Percentiles rank a stretch among this genome's conserved stretches.
These are phyloP conservation scores for Polyporus tsugae DNA, from an alignment of 1,284 basidiomycete species.

Conservation along the genomic window DNA sequence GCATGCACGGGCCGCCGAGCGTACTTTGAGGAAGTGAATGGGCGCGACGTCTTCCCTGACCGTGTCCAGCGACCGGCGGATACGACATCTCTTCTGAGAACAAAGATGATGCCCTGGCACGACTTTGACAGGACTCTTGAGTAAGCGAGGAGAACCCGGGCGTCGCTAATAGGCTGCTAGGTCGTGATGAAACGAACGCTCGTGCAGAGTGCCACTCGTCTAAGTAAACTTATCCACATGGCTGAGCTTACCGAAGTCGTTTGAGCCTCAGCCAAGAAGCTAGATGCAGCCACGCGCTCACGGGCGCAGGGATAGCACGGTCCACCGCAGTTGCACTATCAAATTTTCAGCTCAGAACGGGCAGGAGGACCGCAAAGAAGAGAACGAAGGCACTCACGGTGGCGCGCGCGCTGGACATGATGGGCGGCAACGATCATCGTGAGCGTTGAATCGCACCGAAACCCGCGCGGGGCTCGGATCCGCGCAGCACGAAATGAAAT, in stretches of 20 bases:
- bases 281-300: neutral
- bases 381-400: conserved; percentile 7
- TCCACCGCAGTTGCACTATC: neutral
- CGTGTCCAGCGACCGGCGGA: neutral
- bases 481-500: neutral
- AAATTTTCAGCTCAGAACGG: neutral
- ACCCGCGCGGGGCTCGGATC: neutral
- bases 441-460: conserved; percentile 6
- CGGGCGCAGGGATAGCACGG: neutral
- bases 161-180: neutral
- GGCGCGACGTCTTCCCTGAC: neutral
- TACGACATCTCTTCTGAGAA: neutral
- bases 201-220: neutral
- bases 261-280: neutral
- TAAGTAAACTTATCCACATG: neutral
- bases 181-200: neutral
- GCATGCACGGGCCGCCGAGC: neutral
- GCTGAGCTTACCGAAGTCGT: neutral
- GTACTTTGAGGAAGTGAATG: neutral
- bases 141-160: neutral
- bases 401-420: conserved; percentile 17
- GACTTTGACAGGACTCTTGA: neutral
- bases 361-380: neutral
- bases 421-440: conserved; percentile 13
- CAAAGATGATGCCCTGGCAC: neutral